Evolutionary conservation across 2,329 filamentous ascomycete species (phyloP), one percentile per base, ranked within the genome.

Genomic region (Karstenula rhodostoma): DNA sequence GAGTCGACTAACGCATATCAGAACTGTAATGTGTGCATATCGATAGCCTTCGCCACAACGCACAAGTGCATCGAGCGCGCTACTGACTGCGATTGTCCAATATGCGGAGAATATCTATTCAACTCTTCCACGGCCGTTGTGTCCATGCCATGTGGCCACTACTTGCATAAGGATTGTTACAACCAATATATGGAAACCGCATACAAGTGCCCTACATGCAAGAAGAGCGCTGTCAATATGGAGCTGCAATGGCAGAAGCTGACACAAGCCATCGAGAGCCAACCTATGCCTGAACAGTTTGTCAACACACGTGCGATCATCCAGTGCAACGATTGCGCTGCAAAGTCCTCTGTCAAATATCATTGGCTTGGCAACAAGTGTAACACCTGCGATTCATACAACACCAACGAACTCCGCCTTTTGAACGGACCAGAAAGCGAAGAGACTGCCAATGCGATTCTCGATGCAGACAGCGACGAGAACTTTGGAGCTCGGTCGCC

Each of bases 321-420:
- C 52, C 87, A 94, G 63, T 99, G 95, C 79, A 98, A 99, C 75
- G 95, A 99, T 79, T 99, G 95, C 79, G 92, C 89, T 48, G 91
- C 91, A 13, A 94, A 93, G 74, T 94, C 90, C 62, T 90, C 91
- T 23, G 93, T 95, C 23, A 86, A 87, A 32, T 99, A 96, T 74
- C 95, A 99, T 78, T 99, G 95, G 93, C 83, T 98, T 4, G 95
- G 95, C 0, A 83, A 97, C 48, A 97, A 96, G 78, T 99, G 95
- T 75, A 89, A 82, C 50, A 78, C 84, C 69, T 89, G 82, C 69
- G 82, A 84, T 59, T 81, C 81, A 19, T 84, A 83, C 75, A 84
- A 84, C 61, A 84, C 82, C 10, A 82, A 80, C 52, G 82, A 84
- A 62, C 73, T 83, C 55, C 78, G 80, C 0, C 78, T 82, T 0